phyloP scores from a whole-genome alignment of 345 rosid species.

The Gossypium bickii region DNA sequence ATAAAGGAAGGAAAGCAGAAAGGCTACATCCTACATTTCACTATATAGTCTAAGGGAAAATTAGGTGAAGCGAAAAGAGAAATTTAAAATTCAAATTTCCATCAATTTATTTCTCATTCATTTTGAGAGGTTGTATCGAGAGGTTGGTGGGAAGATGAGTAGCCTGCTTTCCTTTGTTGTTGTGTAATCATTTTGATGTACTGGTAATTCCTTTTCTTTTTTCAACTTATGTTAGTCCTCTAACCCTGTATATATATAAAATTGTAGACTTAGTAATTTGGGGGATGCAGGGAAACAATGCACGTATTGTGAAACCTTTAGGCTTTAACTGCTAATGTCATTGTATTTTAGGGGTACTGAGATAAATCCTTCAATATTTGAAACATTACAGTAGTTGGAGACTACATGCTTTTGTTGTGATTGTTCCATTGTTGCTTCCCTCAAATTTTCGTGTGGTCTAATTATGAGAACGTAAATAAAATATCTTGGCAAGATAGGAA shows the following conservation, averaged over 20 bases:
- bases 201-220: not conserved
- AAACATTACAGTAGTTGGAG: not conserved
- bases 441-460: not conserved
- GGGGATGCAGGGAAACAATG: constrained; percentile 1
- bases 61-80: constrained; percentile 1
- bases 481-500: not conserved
- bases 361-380: not conserved
- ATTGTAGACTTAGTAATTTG: not conserved
- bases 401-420: not conserved
- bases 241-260: not conserved
- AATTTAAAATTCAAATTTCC: constrained; percentile 12
- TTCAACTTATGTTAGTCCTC: not conserved
- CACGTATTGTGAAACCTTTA: not conserved
- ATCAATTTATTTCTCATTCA: not conserved
- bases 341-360: not conserved
- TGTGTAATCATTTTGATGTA: constrained; percentile 12
- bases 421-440: not conserved
- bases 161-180: constrained; percentile 8
- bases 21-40: constrained; percentile 7
- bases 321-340: not conserved
- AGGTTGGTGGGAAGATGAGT: not conserved
- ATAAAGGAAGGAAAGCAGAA: constrained; percentile 8
- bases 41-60: constrained; percentile 15
- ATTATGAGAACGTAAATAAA: not conserved
- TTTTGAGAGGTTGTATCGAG: not conserved